These are phyloP conservation scores for Hygrophorus pudorinus DNA, from an alignment of 768 basidiomycete genomes.

Conservation along the genomic window DNA sequence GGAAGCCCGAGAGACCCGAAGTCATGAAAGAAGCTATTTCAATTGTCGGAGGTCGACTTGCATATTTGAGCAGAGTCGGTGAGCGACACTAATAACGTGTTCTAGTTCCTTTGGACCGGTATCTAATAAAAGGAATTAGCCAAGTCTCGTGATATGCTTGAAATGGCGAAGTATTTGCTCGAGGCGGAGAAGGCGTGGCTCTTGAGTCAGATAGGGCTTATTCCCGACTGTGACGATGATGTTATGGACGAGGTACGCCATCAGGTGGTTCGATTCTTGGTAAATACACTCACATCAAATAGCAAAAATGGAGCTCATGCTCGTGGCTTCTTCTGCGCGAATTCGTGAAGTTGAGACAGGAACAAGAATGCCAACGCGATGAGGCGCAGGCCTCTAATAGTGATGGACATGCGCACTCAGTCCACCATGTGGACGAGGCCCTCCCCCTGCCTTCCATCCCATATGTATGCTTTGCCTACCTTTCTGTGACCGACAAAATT, in stretches of 20 bases:
- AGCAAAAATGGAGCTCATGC: conserved; percentile 79
- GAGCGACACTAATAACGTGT: neutral
- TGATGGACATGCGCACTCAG: conserved; percentile 6
- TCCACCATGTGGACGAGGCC: conserved; percentile 20
- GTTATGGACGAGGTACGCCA: conserved; percentile 76
- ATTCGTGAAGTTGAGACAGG: conserved; percentile 52
- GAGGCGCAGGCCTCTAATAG: conserved; percentile 27
- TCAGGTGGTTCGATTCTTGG: conserved; percentile 1
- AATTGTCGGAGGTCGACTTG: conserved; percentile 68
- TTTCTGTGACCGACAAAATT: neutral
- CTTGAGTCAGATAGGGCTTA: conserved; percentile 66
- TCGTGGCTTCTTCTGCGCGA: conserved; percentile 71
- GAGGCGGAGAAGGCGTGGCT: conserved; percentile 74
- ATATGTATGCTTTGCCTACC: conserved; percentile 31
- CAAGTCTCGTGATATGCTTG: conserved; percentile 48
- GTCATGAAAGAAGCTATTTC: conserved; percentile 40
- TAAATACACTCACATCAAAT: neutral
- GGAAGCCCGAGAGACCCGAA: conserved; percentile 16
- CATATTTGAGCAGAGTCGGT: conserved; percentile 56
- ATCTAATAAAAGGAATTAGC: conserved; percentile 29
- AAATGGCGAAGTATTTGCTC: conserved; percentile 55
- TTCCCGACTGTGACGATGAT: conserved; percentile 76
- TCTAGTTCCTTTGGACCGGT: neutral
- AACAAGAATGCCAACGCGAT: conserved; percentile 34
- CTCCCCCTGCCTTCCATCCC: conserved; percentile 54